A percentile compares a stretch with the other conserved stretches of the same genome.
phyloP scores from a whole-genome alignment of 2,329 filamentous ascomycete species.

The Alternaria conjuncta region DNA sequence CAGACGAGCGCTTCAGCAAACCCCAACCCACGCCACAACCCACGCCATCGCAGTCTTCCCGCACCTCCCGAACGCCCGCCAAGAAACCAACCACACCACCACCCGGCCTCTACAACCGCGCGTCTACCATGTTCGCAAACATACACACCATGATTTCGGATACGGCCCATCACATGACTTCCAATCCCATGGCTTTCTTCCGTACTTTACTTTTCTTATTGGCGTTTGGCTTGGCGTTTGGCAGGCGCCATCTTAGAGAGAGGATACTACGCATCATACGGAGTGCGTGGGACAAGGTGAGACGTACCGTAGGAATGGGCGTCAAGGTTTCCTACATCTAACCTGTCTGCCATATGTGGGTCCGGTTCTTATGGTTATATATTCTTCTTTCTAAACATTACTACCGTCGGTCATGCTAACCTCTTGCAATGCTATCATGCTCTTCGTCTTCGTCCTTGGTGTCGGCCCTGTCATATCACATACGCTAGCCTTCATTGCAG shows the following conservation, averaged over 20 bases:
- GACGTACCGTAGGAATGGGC: conserved; percentile 89
- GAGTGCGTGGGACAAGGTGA: conserved; percentile 79
- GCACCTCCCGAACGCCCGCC: conserved; percentile 33
- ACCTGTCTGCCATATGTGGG: conserved; percentile 8
- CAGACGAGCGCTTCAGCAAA: conserved; percentile 39
- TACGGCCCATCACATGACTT: conserved; percentile 59
- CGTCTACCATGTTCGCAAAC: conserved; percentile 52
- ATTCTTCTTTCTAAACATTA: not conserved
- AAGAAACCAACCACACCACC: conserved; percentile 44
- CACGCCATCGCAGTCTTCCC: conserved; percentile 38
- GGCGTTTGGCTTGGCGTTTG: conserved; percentile 77
- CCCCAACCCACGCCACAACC: conserved; percentile 24
- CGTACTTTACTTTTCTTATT: conserved; percentile 78
- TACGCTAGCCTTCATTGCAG: not conserved
- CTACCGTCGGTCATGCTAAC: not conserved
- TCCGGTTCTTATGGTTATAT: not conserved
- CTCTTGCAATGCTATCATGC: not conserved
- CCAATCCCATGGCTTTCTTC: conserved; percentile 62
- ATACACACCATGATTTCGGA: conserved; percentile 59
- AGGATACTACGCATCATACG: conserved; percentile 72
- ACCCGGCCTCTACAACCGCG: conserved; percentile 51
- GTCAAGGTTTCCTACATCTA: conserved; percentile 97
- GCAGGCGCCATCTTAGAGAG: conserved; percentile 76
- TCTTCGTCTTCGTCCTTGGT: not conserved
- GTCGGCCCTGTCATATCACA: not conserved